Conservation (phyloP, 1,139 yeast genomes). For the Sugiyamaella castrensis region DNA sequence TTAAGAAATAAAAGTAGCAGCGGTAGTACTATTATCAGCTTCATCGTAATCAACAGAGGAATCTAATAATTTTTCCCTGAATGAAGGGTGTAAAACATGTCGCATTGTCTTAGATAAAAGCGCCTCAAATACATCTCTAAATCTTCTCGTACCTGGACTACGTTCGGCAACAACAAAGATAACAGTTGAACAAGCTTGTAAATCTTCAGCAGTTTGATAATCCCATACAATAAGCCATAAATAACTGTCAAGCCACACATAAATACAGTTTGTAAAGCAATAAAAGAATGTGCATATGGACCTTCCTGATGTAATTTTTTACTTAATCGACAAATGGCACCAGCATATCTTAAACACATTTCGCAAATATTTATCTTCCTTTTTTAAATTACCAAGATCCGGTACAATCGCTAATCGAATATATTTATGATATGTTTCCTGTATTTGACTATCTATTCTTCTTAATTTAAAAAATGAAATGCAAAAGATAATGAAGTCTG, state of each 20-base stretch:
- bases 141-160: conserved; percentile 5
- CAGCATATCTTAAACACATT: conserved; percentile 12
- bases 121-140: conserved; percentile 16
- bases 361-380: conserved; percentile 5
- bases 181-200: conserved; percentile 18
- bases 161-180: conserved; percentile 17
- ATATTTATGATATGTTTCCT: conserved; percentile 13
- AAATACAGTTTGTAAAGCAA: conserved; percentile 17
- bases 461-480: conserved; percentile 10
- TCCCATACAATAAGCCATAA: conserved; percentile 16
- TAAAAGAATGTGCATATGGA: conserved; percentile 15
- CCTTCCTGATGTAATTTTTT: conserved; percentile 15
- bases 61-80: neutral
- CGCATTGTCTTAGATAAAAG: conserved; percentile 8
- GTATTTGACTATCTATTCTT: conserved; percentile 14
- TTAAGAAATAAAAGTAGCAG: neutral
- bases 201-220: conserved; percentile 11
- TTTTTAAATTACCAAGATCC: conserved; percentile 5
- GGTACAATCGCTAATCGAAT: conserved; percentile 11
- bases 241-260: conserved; percentile 17
- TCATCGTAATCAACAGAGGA: neutral
- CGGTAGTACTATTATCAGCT: neutral
- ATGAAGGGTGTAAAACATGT: neutral
- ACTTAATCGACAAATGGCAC: conserved; percentile 13
- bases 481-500: conserved; percentile 7